phyloP scores from a whole-genome alignment of 306 rosid genomes.

The Astragalus membranaceus region DNA sequence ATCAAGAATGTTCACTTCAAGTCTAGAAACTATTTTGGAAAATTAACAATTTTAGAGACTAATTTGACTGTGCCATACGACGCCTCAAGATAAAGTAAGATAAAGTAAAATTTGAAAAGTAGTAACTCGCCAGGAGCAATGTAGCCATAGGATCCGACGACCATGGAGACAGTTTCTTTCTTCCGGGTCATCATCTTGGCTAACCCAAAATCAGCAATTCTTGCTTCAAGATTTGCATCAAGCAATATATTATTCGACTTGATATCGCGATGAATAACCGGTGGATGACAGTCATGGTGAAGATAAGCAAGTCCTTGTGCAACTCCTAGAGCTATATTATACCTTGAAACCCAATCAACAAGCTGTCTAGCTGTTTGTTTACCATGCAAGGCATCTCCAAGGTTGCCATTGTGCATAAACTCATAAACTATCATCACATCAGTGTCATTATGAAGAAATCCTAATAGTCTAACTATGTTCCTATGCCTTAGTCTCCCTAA shows the following conservation, averaged over 20 bases:
- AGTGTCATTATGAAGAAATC: conserved; percentile 66
- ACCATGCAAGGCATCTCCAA: conserved; percentile 89
- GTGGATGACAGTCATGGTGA: conserved; percentile 92
- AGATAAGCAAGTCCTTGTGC: conserved; percentile 95
- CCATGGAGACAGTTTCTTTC: conserved; percentile 90
- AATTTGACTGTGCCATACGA: too few relatives aligned
- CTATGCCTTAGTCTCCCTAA: conserved; percentile 86
- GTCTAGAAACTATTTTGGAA: too few relatives aligned
- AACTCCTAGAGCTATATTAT: conserved; percentile 85
- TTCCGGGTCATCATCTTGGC: conserved; percentile 84
- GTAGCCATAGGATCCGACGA: conserved; percentile 96
- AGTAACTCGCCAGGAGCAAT: conserved; percentile 84
- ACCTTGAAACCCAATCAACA: conserved; percentile 87
- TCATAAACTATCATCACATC: conserved; percentile 88
- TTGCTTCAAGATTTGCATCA: conserved; percentile 81
- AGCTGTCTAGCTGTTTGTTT: conserved; percentile 55
- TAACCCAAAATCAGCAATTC: conserved; percentile 91
- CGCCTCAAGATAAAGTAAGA: neutral
- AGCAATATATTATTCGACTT: conserved; percentile 87
- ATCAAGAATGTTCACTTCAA: too few relatives aligned
- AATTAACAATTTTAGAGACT: too few relatives aligned
- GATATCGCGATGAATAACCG: conserved; percentile 82
- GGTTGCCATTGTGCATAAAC: conserved; percentile 79
- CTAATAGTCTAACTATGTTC: conserved; percentile 79
- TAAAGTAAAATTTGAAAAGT: neutral